Evolutionary conservation across 1,139 yeast species (phyloP).

Genomic region (Candida pseudocylindracea): DNA sequence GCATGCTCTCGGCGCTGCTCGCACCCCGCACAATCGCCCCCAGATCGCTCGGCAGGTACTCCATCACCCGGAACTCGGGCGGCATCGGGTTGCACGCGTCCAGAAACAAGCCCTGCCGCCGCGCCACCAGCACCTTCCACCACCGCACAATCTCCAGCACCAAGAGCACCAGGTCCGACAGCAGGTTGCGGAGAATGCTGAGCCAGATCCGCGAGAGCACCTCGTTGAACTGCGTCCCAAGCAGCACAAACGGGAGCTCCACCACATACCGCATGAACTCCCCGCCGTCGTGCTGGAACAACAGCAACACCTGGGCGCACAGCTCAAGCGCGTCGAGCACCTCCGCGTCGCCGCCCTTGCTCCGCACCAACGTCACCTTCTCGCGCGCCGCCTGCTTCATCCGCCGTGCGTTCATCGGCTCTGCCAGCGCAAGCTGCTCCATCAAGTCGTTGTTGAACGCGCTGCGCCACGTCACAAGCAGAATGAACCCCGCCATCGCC

Average conservation of each 20-base stretch:
- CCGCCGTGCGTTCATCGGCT: conserved; percentile 2
- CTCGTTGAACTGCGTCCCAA: conserved; percentile 38
- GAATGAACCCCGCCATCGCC: conserved; percentile 23
- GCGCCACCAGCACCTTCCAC: conserved; percentile 49
- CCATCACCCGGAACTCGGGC: conserved; percentile 62
- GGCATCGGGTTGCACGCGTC: conserved; percentile 29
- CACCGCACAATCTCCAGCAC: conserved; percentile 43
- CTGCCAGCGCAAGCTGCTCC: conserved; percentile 11
- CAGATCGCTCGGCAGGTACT: conserved; percentile 70
- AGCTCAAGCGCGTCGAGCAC: conserved; percentile 22
- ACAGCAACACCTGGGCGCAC: conserved; percentile 23
- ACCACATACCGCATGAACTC: conserved; percentile 37
- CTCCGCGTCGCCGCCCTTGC: conserved; percentile 7
- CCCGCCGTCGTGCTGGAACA: conserved; percentile 21
- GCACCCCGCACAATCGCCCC: conserved; percentile 32
- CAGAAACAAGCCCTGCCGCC: conserved; percentile 44
- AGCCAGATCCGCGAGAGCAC: conserved; percentile 65
- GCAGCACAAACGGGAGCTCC: conserved; percentile 45
- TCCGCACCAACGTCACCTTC: neutral
- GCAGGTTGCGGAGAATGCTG: conserved; percentile 46
- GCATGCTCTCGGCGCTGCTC: conserved; percentile 18
- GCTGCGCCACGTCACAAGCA: conserved; percentile 62
- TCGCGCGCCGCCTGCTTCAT: conserved; percentile 2
- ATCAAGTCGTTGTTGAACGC: conserved; percentile 19
- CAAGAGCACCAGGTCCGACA: conserved; percentile 33